A percentile compares a stretch with the other conserved stretches of the same genome.
phyloP scores from a whole-genome alignment of 257 asterid species.

The Forsythia viridissima region DNA sequence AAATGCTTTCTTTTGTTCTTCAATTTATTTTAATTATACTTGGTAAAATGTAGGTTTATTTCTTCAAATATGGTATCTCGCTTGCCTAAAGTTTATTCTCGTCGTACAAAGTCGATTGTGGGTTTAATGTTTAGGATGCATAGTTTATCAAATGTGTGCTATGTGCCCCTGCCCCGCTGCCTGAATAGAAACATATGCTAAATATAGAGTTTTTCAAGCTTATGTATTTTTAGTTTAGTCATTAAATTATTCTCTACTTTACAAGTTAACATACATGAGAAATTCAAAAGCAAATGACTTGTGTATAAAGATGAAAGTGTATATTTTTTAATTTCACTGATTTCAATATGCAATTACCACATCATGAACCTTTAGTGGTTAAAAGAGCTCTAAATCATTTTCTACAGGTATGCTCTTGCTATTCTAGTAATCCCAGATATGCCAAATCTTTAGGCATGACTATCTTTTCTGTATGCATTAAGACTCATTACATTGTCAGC shows the following conservation, averaged over 20 bases:
- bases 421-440: slow-evolving; percentile 7
- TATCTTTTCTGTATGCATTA: not conserved
- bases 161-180: not conserved
- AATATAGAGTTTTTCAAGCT: not conserved
- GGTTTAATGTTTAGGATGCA: too few species aligned
- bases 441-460: not conserved
- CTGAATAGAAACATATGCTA: not conserved
- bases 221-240: not conserved
- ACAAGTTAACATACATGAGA: not conserved
- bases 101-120: too few species aligned
- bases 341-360: slow-evolving; percentile 64
- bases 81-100: too few species aligned
- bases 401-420: slow-evolving; percentile 59
- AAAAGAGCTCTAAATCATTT: slow-evolving; percentile 86
- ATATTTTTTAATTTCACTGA: not conserved
- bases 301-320: not conserved
- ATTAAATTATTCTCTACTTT: not conserved
- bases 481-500: not conserved
- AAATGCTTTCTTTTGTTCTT: not conserved
- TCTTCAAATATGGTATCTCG: too few species aligned
- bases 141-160: too few species aligned
- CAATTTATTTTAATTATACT: too few species aligned
- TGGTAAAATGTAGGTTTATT: too few species aligned
- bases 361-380: slow-evolving; percentile 83
- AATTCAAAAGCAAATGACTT: not conserved